Percentiles rank a stretch among this genome's conserved stretches.
These are phyloP conservation scores for Ichthyophonus hoferi DNA, from an alignment of 208 protist species.

Conservation along the genomic window DNA sequence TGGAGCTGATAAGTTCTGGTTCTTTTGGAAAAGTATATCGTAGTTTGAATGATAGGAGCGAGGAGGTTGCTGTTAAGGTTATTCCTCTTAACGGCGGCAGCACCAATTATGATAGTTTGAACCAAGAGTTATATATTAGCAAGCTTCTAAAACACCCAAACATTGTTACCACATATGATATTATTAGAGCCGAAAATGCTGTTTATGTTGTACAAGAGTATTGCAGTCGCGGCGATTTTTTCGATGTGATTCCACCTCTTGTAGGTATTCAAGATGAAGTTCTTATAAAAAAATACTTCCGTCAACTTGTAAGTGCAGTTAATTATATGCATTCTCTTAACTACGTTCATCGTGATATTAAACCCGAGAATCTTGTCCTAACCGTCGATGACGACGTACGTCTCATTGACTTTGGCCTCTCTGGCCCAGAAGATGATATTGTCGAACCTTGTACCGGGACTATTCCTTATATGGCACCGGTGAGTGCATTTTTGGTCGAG, in stretches of 20 bases:
- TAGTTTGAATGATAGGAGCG: background rate
- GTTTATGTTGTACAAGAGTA: constrained; percentile 9
- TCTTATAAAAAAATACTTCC: constrained; percentile 18
- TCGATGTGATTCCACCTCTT: constrained; percentile 2
- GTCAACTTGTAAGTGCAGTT: background rate
- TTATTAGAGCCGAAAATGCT: background rate
- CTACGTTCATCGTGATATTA: constrained; percentile 14
- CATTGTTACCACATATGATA: background rate
- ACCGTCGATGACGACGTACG: background rate
- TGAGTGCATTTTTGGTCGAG: no score
- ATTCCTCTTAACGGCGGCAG: background rate
- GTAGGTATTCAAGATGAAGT: constrained; percentile 4
- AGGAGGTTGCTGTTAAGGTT: background rate
- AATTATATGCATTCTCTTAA: background rate
- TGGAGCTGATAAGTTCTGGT: background rate
- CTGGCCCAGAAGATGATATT: background rate
- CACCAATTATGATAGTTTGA: background rate
- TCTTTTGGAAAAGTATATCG: background rate
- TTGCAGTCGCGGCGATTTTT: constrained; percentile 5
- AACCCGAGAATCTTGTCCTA: constrained; percentile 29
- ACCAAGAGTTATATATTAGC: background rate
- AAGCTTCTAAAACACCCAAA: background rate
- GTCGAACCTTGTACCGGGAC: background rate
- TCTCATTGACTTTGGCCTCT: constrained; percentile 19
- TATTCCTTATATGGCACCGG: constrained; percentile 19